Evolutionary conservation across 352 stramenopile species (phyloP), one percentile per base, ranked within the genome.

Genomic region (Globisporangium apiculatum): DNA sequence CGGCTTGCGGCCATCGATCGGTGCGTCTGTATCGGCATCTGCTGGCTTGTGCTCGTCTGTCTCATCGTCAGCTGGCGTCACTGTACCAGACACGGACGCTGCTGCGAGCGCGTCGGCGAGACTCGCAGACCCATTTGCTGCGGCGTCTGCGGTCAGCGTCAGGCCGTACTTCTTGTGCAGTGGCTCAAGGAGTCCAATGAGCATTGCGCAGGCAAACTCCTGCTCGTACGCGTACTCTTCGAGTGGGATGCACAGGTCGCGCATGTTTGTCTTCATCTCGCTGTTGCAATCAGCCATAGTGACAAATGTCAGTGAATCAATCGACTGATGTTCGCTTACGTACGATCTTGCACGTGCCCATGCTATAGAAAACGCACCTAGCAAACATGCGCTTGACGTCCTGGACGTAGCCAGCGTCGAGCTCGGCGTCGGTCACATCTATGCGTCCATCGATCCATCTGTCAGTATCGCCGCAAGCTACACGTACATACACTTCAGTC

Each of bases 261-360:
- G 78, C 75, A 94, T 89, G 56, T 86, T 89, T 4, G 65, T 54
- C 60, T 92, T 94, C 82, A 94, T 94, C 66, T 94, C 84, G 24
- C 84, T 94, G 42, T 10, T 40, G 14, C 9, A 62, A 35, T n/a
- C 18, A 7, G 43, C 18, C 10, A 51, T 38, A 37, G 49, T 3
- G 37, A 18, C 7, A 36, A 5, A 55, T 14, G 18, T 47, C 46
- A 49, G 24, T 3, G 24, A 31, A 31, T 31, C 24, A 31, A 31
- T 31, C 24, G 24, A 31, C 24, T 31, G 24, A 31, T 31, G 24
- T 3, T 31, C 24, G 24, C 24, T 31, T 31, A 31, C 1, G 24
- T 31, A 31, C 24, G 24, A 31, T 31, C 24, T 3, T 31, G 24
- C 24, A 31, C 24, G 24, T 3, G 24, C 24, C 6, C 35, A 56